Evolutionary conservation across 352 stramenopile species (phyloP), one percentile per base, ranked within the genome.

Genomic region (Phytophthora citrophthora): DNA sequence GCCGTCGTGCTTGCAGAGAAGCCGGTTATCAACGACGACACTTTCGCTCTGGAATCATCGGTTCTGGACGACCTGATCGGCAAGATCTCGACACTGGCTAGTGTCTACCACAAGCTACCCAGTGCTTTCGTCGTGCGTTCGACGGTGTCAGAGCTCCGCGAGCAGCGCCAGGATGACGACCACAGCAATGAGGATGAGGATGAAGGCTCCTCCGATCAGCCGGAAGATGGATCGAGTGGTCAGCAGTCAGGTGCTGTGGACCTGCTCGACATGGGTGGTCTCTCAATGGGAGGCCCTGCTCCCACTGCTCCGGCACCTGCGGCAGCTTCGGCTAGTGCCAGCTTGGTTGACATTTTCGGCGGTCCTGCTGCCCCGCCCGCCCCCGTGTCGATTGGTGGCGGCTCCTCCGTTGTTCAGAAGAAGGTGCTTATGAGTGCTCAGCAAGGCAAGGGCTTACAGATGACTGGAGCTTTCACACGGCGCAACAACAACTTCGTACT

Each of bases 11-110:
- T 99, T 4, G 95, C 95, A 7, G 97, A 99, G 74, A 99, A 99
- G 69, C 98, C 97, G 4, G 96, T 99, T n/a, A 99, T 99, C 83
- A 98, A 91, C 65, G 98, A 99, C 79, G 97, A 99, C 74, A 99
- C 97, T 26, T 98, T 97, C 54, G 84, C 88, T 1, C 79, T 99
- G 20, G 97, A 99, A 69, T 86, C 95, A 24, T 85, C 86, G 18
- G 83, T 99, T 51, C 80, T 99, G 8, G 98, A 99, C 64, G 86
- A 98, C 38, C 74, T 99, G 24, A 98, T 99, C 54, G 87, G 82
- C 49, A 98, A 99, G 76, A 99, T 99, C 70, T 97, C 96, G 47
- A 99, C 97, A 11, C 88, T 99, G 16, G 89, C 92, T 5, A 98
- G 89, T 67, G 96, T 99, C 36, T 99, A 99, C 77, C 97, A 99